phyloP scores from a whole-genome alignment of 108 stramenopile species.

The Cyclostephanos invisitatus region DNA sequence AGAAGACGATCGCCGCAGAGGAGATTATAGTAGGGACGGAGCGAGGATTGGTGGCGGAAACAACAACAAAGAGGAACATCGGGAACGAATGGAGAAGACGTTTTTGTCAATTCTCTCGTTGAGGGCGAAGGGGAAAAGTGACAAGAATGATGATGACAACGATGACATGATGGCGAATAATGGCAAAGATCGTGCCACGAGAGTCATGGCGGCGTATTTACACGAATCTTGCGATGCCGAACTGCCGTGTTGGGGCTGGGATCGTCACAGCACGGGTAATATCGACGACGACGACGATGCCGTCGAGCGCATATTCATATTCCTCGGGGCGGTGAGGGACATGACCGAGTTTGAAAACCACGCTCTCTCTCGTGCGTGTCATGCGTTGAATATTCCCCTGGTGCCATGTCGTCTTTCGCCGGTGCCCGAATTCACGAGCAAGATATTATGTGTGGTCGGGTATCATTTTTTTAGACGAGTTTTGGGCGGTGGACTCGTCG shows the following conservation, averaged over 20 bases:
- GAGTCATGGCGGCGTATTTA: constrained; percentile 60
- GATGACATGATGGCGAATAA: not conserved
- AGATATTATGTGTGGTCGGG: constrained; percentile 68
- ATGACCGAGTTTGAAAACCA: constrained; percentile 63
- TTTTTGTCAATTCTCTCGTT: constrained; percentile 20
- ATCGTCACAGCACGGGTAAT: constrained; percentile 10
- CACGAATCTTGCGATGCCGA: constrained; percentile 73
- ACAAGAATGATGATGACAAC: not conserved
- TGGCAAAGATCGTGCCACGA: constrained; percentile 11
- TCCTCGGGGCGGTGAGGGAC: constrained; percentile 78
- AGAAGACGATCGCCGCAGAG: not conserved
- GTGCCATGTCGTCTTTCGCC: constrained; percentile 66
- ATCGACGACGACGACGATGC: constrained; percentile 13
- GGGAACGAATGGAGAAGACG: constrained; percentile 31
- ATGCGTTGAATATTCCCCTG: constrained; percentile 37
- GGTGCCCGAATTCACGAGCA: constrained; percentile 77
- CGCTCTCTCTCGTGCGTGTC: constrained; percentile 50
- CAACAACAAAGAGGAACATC: constrained; percentile 7
- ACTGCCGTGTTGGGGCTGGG: constrained; percentile 62
- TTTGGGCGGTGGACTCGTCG: constrained; percentile 36
- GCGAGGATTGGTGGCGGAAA: not conserved
- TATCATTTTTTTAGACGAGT: constrained; percentile 53
- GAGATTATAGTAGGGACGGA: not conserved
- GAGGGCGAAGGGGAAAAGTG: not conserved
- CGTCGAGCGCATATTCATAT: constrained; percentile 47